Evolutionary conservation across 2,329 filamentous ascomycete species (phyloP).

Genomic region (Neofusicoccum kwambonambiense): DNA sequence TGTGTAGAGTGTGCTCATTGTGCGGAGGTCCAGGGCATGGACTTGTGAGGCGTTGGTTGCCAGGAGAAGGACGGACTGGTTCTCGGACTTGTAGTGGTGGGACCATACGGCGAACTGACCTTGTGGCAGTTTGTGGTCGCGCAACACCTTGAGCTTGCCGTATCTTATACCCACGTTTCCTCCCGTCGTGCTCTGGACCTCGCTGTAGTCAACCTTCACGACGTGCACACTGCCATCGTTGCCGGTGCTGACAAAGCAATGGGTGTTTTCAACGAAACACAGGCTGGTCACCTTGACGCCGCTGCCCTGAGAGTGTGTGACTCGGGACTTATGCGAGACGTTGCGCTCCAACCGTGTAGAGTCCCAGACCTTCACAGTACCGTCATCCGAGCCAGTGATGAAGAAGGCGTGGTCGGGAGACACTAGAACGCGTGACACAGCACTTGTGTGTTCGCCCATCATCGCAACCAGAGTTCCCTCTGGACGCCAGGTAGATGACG

Average conservation of each 20-base stretch:
- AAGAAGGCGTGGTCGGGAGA: slow-evolving; percentile 94
- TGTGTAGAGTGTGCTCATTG: slow-evolving; percentile 77
- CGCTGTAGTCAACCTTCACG: slow-evolving; percentile 73
- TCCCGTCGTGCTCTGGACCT: slow-evolving; percentile 54
- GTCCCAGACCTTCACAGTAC: slow-evolving; percentile 91
- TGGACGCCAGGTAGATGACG: slow-evolving; percentile 73
- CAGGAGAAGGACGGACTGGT: slow-evolving; percentile 76
- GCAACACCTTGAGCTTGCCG: slow-evolving; percentile 70
- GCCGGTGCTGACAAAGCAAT: slow-evolving; percentile 88
- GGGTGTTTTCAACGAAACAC: slow-evolving; percentile 89
- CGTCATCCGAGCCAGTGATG: slow-evolving; percentile 88
- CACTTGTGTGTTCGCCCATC: slow-evolving; percentile 81
- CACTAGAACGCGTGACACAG: slow-evolving; percentile 77
- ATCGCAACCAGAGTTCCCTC: slow-evolving; percentile 81
- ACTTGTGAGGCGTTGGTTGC: slow-evolving; percentile 85
- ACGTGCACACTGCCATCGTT: slow-evolving; percentile 88
- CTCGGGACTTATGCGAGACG: slow-evolving; percentile 79
- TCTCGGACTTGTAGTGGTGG: slow-evolving; percentile 84
- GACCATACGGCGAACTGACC: slow-evolving; percentile 84
- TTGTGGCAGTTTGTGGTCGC: slow-evolving; percentile 69
- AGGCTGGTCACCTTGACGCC: slow-evolving; percentile 75
- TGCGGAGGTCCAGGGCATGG: slow-evolving; percentile 79
- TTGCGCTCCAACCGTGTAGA: slow-evolving; percentile 86
- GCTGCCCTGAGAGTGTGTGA: slow-evolving; percentile 71
- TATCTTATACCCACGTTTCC: slow-evolving; percentile 56